Evolutionary conservation across 202 grass and related monocot species (phyloP), one percentile per base, ranked within the genome.

Genomic region (Zizania palustris): DNA sequence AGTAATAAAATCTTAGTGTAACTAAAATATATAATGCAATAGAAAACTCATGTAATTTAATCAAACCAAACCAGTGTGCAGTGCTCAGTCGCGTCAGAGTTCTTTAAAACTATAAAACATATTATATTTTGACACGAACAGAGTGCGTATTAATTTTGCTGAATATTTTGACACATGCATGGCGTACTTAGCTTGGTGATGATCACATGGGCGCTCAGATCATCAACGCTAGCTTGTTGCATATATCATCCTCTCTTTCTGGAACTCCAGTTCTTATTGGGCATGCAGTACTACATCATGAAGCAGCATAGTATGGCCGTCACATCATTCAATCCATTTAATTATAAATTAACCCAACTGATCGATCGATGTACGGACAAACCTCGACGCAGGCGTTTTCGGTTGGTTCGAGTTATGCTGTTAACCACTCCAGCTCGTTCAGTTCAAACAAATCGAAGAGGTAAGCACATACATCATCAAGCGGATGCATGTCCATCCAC

Each of bases 351-450:
- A 43, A 44, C 2, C 42, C 67, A 28, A 28, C 28, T 28, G 28
- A 67, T 72, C 82, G 45, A 73, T 66, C 60, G 36, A 78, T 72
- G 85, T 73, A 77, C 58, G 67, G 67, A 41, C n/a, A n/a, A 1
- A 33, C 73, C 73, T 87, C 16, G 67, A 48, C 60, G 45, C 22
- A 1, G 1, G 34, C 3, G 74, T 44, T 57, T 69, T 16, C 14
- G 7, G 41, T 54, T 48, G 1, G 40, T 82, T 43, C 58, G 34
- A 77, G 59, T 50, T 81, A 65, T 46, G 40, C 38, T 81, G 63
- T 74, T 45, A 54, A 65, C 48, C 58, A 61, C 14, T 15, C 49
- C 15, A 19, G 15, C 43, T n/a, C 43, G 53, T 0, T n/a, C 3
- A 55, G 51, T 20, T 55, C 51, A 20, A 55, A 55, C 18, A n/a